Evolutionary conservation across 2,329 filamentous ascomycete genomes (phyloP).

Genomic region (Ascochyta fabae): DNA sequence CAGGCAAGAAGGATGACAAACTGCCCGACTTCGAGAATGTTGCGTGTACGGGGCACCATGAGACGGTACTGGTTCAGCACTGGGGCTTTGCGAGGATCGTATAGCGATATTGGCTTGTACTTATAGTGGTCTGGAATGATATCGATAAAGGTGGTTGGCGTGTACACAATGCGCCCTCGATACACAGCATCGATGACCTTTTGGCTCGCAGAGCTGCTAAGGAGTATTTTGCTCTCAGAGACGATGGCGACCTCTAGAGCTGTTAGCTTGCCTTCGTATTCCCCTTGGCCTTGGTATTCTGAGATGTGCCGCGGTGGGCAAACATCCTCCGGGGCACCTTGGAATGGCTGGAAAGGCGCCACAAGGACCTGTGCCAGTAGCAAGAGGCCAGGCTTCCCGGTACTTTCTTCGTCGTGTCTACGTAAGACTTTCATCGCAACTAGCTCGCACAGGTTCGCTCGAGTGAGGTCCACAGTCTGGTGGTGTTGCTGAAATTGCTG

Average conservation of each 20-base stretch:
- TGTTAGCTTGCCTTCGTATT: constrained; percentile 68
- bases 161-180: constrained; percentile 80
- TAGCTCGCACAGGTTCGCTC: constrained; percentile 79
- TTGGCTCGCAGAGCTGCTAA: constrained; percentile 79
- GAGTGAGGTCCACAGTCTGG: constrained; percentile 80
- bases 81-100: constrained; percentile 77
- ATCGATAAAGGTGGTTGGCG: constrained; percentile 80
- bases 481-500: constrained; percentile 77
- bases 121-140: constrained; percentile 88
- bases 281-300: constrained; percentile 54
- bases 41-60: constrained; percentile 79
- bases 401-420: constrained; percentile 78
- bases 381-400: constrained; percentile 72
- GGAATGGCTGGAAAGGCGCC: constrained; percentile 83
- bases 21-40: constrained; percentile 75
- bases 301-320: constrained; percentile 61
- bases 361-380: constrained; percentile 80
- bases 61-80: constrained; percentile 85
- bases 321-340: constrained; percentile 76
- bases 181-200: constrained; percentile 85
- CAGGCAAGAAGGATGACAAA: constrained; percentile 73
- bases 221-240: constrained; percentile 78
- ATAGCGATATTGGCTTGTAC: constrained; percentile 79
- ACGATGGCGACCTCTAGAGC: constrained; percentile 84
- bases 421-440: constrained; percentile 79